These are phyloP conservation scores for Pythium aphanidermatum DNA, from an alignment of 352 stramenopile genomes.

Conservation along the genomic window DNA sequence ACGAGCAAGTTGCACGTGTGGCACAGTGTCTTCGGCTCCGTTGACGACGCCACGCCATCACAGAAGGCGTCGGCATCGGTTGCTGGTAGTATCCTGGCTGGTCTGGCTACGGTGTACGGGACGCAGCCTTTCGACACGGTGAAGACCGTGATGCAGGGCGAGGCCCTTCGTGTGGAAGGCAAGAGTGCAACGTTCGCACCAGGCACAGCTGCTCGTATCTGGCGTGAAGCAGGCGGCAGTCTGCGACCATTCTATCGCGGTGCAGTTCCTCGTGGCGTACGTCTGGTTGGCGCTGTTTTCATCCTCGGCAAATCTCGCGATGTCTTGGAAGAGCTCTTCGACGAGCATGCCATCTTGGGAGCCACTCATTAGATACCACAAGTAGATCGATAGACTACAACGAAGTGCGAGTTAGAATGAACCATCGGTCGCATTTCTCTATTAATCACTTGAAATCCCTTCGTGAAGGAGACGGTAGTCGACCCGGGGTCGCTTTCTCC, in stretches of 20 bases:
- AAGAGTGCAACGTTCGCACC: constrained; percentile 33
- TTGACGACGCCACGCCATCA: constrained; percentile 41
- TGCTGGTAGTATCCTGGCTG: constrained; percentile 60
- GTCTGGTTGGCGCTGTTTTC: constrained; percentile 78
- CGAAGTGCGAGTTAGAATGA: too few relatives aligned
- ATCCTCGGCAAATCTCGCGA: constrained; percentile 73
- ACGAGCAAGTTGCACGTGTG: constrained; percentile 51
- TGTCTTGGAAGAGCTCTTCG: constrained; percentile 62
- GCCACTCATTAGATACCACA: too few relatives aligned
- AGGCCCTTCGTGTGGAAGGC: constrained; percentile 41
- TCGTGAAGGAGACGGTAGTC: too few relatives aligned
- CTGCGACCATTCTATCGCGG: constrained; percentile 61
- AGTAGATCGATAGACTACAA: too few relatives aligned
- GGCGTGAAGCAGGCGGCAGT: constrained; percentile 31
- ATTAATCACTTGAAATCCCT: too few relatives aligned
- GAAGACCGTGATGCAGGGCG: constrained; percentile 83
- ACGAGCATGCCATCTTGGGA: constrained; percentile 54
- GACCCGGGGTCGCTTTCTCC: constrained; percentile 27
- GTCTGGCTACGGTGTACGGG: constrained; percentile 62
- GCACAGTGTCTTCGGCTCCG: constrained; percentile 46
- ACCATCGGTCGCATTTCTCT: too few relatives aligned
- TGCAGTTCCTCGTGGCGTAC: constrained; percentile 62
- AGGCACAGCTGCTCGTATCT: constrained; percentile 39
- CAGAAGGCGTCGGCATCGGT: constrained; percentile 59
- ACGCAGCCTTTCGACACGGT: constrained; percentile 81